Evolutionary conservation across 176 grass and related monocot species (phyloP), one percentile per base, ranked within the genome.

Genomic region (Musa acuminata): DNA sequence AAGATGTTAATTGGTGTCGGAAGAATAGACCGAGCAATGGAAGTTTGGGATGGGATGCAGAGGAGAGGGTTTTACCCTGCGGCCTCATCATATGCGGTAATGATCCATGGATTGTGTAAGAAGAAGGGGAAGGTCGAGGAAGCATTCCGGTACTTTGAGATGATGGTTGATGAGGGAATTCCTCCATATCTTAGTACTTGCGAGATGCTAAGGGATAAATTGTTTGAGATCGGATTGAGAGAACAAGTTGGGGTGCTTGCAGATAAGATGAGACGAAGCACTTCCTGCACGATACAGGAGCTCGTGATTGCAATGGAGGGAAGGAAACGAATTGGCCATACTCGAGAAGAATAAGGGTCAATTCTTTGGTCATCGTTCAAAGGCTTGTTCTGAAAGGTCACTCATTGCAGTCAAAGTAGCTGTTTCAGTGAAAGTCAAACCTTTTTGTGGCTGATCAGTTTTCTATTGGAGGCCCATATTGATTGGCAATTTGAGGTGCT

Each of bases 1-100:
- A 94, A 94, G 80, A 91, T 87, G 88, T 81, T 91, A 75, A 74
- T 94, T 71, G 79, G 68, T 3, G 55, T 89, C 16, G 95, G 95
- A 29, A 87, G 86, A 76, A 72, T 91, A 69, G 86, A 94, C 71
- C 76, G 71, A 27, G 86, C 91, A 52, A 76, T 82, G 43, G 90
- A 89, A 67, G 75, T 94, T 79, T 99, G 90, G 90, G 88, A 99
- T 63, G 88, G 91, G n/a, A 99, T 94, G 95, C 88, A 91, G 74
- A 75, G 80, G 25, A 80, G 79, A 57, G 86, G 73, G 49, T 99
- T 89, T 77, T 84, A 99, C 67, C 90, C 88, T 13, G 72, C 84
- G 8, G 84, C 84, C 17, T 71, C 88, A 49, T 87, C 86, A 72
- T 99, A 89, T 67, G 84, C 95, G 11, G 88, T 99, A 43, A 89